Evolutionary conservation across 257 asterid species (phyloP).

Genomic region (Solanum lignicaule): DNA sequence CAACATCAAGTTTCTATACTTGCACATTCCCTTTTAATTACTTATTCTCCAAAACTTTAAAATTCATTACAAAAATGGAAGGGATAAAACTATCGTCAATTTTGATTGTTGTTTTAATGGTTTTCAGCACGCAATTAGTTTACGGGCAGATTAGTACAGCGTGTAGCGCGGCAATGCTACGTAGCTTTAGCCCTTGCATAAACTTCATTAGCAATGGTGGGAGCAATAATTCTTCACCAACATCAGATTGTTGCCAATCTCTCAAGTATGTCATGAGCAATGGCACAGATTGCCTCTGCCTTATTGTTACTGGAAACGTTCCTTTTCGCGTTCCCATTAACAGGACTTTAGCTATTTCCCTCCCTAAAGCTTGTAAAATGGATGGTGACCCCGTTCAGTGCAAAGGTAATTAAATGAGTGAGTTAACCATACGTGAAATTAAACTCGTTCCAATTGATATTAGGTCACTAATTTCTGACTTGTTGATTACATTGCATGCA

Average conservation of each 20-base stretch:
- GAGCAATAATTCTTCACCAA: conserved; percentile 39
- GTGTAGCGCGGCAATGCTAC: conserved; percentile 54
- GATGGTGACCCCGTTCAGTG: conserved; percentile 64
- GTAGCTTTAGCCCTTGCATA: conserved; percentile 46
- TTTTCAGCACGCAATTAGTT: conserved; percentile 3
- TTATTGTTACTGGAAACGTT: conserved; percentile 39
- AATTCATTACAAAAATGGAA: conserved; percentile 3
- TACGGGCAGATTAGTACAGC: conserved; percentile 33
- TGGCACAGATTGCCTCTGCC: conserved; percentile 67
- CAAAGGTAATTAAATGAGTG: conserved; percentile 28
- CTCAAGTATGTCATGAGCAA: conserved; percentile 51
- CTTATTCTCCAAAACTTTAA: not conserved
- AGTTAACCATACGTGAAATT: not conserved
- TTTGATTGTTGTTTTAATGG: conserved; percentile 12
- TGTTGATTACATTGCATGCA: conserved; percentile 8
- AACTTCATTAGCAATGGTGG: conserved; percentile 25
- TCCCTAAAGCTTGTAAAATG: conserved; percentile 68
- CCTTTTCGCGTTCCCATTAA: conserved; percentile 56
- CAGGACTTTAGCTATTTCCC: conserved; percentile 45
- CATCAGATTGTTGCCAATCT: conserved; percentile 54
- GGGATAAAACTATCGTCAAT: conserved; percentile 6
- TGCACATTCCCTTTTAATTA: conserved; percentile 14
- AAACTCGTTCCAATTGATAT: not conserved
- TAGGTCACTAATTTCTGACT: not conserved
- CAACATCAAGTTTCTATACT: conserved; percentile 1